phyloP scores from a whole-genome alignment of 2,329 filamentous ascomycete genomes.

The Ophiostoma montium region DNA sequence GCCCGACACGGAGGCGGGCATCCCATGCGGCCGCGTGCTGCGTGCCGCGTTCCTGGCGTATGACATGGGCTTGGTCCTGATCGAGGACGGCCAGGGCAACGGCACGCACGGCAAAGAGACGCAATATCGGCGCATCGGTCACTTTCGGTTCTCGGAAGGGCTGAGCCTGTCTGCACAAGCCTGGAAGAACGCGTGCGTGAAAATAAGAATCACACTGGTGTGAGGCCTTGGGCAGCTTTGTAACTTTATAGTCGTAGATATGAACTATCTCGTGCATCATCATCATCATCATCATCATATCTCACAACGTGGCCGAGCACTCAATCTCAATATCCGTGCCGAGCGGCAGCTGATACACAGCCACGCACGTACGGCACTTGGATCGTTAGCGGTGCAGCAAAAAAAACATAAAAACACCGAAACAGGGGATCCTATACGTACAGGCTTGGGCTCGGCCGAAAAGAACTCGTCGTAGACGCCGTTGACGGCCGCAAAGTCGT shows the following conservation, averaged over 20 bases:
- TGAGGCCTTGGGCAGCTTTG: too few relatives aligned
- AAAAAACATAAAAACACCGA: neutral
- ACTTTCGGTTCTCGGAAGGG: neutral
- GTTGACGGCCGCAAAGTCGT: constrained; percentile 46
- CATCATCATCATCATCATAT: too few relatives aligned
- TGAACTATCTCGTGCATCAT: too few relatives aligned
- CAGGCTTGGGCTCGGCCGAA: constrained; percentile 29
- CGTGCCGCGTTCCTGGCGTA: neutral
- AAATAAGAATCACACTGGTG: neutral
- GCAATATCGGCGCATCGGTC: neutral
- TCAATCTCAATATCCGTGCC: constrained; percentile 63
- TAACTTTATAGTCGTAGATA: too few relatives aligned
- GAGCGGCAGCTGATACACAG: constrained; percentile 58
- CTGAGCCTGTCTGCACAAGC: neutral
- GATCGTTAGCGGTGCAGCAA: neutral
- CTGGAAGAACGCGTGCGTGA: neutral
- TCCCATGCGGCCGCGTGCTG: neutral
- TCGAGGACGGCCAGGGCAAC: neutral
- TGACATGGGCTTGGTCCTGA: neutral
- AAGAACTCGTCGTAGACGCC: constrained; percentile 39
- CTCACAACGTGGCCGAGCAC: constrained; percentile 28
- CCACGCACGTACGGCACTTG: constrained; percentile 50
- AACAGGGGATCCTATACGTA: constrained; percentile 18
- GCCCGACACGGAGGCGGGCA: neutral
- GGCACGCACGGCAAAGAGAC: neutral